Evolutionary conservation across 2,329 filamentous ascomycete species (phyloP), one percentile per base, ranked within the genome.

Genomic region (Neopestalotiopsis rosae): DNA sequence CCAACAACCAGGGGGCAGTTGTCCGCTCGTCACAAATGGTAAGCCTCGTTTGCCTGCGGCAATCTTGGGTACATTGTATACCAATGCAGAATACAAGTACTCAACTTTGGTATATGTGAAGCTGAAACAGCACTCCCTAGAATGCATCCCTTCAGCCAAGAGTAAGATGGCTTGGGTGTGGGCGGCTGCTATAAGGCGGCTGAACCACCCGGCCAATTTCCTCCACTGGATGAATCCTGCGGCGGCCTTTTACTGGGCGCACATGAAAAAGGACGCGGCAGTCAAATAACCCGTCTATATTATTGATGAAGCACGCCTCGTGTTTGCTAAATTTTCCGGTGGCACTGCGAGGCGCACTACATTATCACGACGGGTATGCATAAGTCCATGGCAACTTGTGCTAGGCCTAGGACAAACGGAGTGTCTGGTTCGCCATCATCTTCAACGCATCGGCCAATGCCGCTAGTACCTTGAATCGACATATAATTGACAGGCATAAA

Each of bases 111-210:
- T 57, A 57, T 14, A 45, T 17, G 12, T n/a, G n/a, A 17, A 12
- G 10, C 49, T 56, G 28, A 65, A 57, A 56, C 63, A 24, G 42
- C 45, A 28, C 28, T 34, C 20, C 6, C 17, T 20, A 59, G 34
- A 10, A 38, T 10, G 13, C 24, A 59, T 30, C 24, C 6, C 24
- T 59, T 59, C 57, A 59, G 30, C 30, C 57, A 30, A 24, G 61
- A 38, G 38, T 38, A 38, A 38, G 34, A 28, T 28, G 24, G 24
- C 24, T 28, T 28, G 24, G 24, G 24, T 28, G 34, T 38, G 61
- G 61, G 38, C 38, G 40, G 61, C 61, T 64, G 38, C 45, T 52
- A 52, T 52, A 52, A 52, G 61, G 61, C 61, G 61, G 61, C 61
- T 64, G 61, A 64, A 64, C 61, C 20, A 28, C 28, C 20, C 45